Evolutionary conservation across 2,329 filamentous ascomycete genomes (phyloP).

Genomic region (Hypoxylon sp.): DNA sequence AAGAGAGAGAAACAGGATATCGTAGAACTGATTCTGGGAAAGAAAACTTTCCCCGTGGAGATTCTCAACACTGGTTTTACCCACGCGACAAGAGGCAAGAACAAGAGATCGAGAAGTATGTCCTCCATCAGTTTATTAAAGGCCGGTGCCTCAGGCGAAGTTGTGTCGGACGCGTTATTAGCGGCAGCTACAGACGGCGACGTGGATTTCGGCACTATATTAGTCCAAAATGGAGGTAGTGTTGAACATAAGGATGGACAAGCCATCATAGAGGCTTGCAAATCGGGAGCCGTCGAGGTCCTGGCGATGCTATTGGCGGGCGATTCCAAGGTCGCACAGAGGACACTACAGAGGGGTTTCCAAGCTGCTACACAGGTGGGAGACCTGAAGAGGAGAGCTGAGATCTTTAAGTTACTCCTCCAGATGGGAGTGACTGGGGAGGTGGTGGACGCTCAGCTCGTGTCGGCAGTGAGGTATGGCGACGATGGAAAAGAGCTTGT

Average conservation of each 20-base stretch:
- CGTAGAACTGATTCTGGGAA: constrained; percentile 62
- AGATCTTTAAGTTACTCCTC: constrained; percentile 67
- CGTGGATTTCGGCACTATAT: constrained; percentile 64
- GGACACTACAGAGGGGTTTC: constrained; percentile 66
- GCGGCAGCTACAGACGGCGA: constrained; percentile 69
- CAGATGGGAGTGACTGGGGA: constrained; percentile 66
- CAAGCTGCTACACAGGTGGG: constrained; percentile 69
- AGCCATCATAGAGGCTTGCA: constrained; percentile 69
- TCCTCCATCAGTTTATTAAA: constrained; percentile 64
- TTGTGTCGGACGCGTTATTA: constrained; percentile 66
- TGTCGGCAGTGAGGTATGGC: constrained; percentile 67
- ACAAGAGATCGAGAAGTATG: constrained; percentile 58
- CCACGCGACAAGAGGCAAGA: constrained; percentile 60
- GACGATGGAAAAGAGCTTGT: constrained; percentile 65
- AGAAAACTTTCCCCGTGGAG: constrained; percentile 57
- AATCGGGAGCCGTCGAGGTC: constrained; percentile 65
- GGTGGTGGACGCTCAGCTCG: constrained; percentile 67
- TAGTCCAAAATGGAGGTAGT: constrained; percentile 67
- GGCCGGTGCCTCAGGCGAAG: constrained; percentile 62
- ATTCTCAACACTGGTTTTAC: constrained; percentile 61
- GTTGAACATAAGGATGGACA: constrained; percentile 67
- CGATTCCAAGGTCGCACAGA: constrained; percentile 57
- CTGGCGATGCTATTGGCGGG: constrained; percentile 65
- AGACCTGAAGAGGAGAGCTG: constrained; percentile 64
- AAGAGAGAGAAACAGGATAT: constrained; percentile 63